These are phyloP conservation scores for Suillus decipiens DNA, from an alignment of 768 basidiomycete species.

Conservation along the genomic window DNA sequence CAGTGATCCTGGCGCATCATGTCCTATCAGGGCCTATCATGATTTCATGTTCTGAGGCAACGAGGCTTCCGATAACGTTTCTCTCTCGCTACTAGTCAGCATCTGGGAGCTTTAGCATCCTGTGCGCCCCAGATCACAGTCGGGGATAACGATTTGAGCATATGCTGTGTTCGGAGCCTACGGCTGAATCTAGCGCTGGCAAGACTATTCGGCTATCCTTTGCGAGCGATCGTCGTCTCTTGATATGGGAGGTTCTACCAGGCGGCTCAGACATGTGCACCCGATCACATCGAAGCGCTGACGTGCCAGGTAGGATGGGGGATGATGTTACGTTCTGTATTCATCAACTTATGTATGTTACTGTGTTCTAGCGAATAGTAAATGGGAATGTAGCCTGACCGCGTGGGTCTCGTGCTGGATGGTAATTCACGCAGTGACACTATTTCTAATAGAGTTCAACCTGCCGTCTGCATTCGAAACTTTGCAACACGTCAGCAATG, in stretches of 20 bases:
- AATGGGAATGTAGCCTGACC: neutral
- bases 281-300: neutral
- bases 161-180: neutral
- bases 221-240: conserved; percentile 1
- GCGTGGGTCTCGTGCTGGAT: neutral
- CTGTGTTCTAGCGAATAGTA: neutral
- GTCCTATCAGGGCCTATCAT: conserved; percentile 1
- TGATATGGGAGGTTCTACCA: neutral
- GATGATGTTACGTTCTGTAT: neutral
- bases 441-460: neutral
- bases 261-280: neutral
- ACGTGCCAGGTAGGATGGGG: neutral
- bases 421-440: neutral
- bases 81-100: neutral
- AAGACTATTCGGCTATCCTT: neutral
- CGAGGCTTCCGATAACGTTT: conserved; percentile 3
- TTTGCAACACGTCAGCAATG: neutral
- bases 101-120: neutral
- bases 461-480: neutral
- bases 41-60: neutral
- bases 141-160: neutral
- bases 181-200: neutral
- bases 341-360: too few species aligned
- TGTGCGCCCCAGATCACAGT: neutral
- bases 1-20: neutral